These are phyloP conservation scores for Lasiodiplodia hormozganensis DNA, from an alignment of 2,329 filamentous ascomycete genomes.

Conservation along the genomic window DNA sequence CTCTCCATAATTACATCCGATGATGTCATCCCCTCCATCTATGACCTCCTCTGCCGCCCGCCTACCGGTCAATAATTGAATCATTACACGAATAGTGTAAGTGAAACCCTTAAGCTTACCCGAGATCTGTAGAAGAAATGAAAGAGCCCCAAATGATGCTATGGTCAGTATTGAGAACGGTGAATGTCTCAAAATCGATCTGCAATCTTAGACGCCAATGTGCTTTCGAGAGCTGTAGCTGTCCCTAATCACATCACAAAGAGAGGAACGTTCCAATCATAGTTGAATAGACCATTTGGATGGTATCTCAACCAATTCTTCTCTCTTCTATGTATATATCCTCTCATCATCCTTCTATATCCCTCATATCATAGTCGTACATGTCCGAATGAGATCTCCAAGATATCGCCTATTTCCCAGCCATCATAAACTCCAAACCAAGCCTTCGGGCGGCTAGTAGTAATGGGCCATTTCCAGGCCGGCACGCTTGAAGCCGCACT, in stretches of 20 bases:
- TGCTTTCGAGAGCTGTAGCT: too few relatives aligned
- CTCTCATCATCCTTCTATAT: constrained; percentile 1
- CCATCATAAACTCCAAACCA: neutral
- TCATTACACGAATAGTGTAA: too few relatives aligned
- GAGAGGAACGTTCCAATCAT: neutral
- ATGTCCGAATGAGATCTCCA: neutral
- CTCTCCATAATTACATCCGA: too few relatives aligned
- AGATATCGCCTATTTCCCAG: neutral
- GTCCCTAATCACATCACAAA: neutral
- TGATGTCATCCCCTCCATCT: too few relatives aligned
- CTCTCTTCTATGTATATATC: neutral
- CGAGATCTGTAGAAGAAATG: too few relatives aligned
- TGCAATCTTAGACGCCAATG: neutral
- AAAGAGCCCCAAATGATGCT: too few relatives aligned
- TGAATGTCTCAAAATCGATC: neutral
- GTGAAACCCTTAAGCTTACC: too few relatives aligned
- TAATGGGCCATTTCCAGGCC: constrained; percentile 98
- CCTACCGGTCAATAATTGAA: too few relatives aligned
- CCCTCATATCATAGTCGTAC: constrained; percentile 18
- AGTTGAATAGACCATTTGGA: neutral
- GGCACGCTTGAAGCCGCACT: constrained; percentile 92
- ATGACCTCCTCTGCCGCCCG: too few relatives aligned
- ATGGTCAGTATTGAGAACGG: too few relatives aligned
- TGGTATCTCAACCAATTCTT: neutral
- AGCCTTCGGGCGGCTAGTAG: constrained; percentile 55